phyloP scores from a whole-genome alignment of 768 basidiomycete genomes.

The Lactarius sanguifluus region DNA sequence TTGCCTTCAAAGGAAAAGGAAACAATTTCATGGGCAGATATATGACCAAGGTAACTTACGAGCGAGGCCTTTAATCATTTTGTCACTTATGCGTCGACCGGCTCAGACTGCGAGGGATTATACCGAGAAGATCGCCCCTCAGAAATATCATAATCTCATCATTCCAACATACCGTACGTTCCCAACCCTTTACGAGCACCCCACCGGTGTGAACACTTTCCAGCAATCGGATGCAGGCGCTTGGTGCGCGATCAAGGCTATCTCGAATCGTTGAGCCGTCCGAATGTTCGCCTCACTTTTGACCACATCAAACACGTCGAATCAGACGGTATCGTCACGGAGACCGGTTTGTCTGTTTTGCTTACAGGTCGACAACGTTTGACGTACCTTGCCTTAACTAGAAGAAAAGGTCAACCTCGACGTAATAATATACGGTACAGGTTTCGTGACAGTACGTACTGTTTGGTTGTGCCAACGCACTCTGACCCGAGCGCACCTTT shows the following conservation, averaged over 20 bases:
- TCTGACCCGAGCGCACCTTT: not conserved
- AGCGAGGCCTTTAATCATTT: not conserved
- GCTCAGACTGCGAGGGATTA: constrained; percentile 43
- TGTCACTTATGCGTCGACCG: not conserved
- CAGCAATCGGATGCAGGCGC: constrained; percentile 61
- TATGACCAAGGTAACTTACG: not conserved
- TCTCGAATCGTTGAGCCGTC: constrained; percentile 47
- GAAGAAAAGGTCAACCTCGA: constrained; percentile 51
- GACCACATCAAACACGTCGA: constrained; percentile 49
- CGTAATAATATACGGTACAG: constrained; percentile 58
- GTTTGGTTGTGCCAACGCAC: constrained; percentile 9
- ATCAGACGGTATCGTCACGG: constrained; percentile 49
- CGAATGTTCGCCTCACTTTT: constrained; percentile 53
- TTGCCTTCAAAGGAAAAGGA: constrained; percentile 12
- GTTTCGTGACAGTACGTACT: constrained; percentile 46
- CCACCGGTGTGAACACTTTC: not conserved
- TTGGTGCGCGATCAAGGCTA: constrained; percentile 60
- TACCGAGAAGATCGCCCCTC: constrained; percentile 46
- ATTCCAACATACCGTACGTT: constrained; percentile 53
- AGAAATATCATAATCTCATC: constrained; percentile 32
- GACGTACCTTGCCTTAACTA: not conserved
- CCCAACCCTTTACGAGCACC: not conserved
- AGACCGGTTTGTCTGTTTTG: constrained; percentile 32
- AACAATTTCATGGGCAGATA: constrained; percentile 6
- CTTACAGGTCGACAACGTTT: not conserved